Evolutionary conservation across 83 land plant species (phyloP), one percentile per base, ranked within the genome.

Genomic region (Diphasiastrum complanatum): DNA sequence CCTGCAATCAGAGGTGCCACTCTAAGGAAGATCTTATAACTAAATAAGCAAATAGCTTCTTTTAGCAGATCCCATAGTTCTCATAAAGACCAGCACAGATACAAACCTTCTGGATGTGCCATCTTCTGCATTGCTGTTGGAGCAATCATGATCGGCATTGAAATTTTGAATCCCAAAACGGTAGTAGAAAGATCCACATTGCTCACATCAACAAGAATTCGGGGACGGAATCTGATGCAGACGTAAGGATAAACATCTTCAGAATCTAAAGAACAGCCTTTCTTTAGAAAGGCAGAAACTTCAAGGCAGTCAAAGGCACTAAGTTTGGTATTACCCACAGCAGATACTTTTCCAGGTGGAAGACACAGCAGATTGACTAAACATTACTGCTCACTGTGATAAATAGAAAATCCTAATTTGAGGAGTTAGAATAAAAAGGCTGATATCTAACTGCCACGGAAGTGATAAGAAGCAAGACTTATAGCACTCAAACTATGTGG

Each of bases 61-160:
- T 38, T 20, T 38, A 11, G 26, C 26, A n/a, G n/a, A n/a, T n/a
- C n/a, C n/a, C n/a, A 22, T 18, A 46, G 49, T 18, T 34, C 0
- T n/a, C 1, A 5, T 5, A 61, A 50, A 51, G 12, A 45, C 28
- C 51, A 4, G 45, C 31, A 19, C 6, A 5, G 23, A 6, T 1
- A 25, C 33, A 26, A 25, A 83, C 92, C 92, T 55, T 81, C 75
- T 35, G 80, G 85, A 47, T 83, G 83, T 4, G 92, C 92, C 37
- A 78, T 45, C 64, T 74, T 61, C 33, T 87, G 92, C 73, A 61
- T 26, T 33, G 75, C 70, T 5, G 88, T 83, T 18, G 92, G 92
- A 45, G 85, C 92, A 64, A 87, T 59, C 80, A 87, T 68, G 20
- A 87, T 87, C 4, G 92, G 92, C 10, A 80, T 46, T 8, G 83